Evolutionary conservation across 2,329 filamentous ascomycete genomes (phyloP), one percentile per base, ranked within the genome.

Genomic region (Ophiostoma pallidulum): DNA sequence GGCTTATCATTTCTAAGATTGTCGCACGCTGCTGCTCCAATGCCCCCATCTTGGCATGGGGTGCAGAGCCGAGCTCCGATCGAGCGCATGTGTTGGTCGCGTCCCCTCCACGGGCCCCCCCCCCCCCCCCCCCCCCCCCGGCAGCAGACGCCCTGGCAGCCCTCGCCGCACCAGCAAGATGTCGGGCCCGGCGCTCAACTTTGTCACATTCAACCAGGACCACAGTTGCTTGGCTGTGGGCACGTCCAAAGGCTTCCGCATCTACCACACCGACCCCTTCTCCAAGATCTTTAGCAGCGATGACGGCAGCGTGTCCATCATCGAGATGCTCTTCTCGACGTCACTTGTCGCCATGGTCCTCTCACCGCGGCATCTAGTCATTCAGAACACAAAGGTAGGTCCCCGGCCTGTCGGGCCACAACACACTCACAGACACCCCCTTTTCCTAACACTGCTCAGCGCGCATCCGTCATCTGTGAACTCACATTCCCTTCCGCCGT

Each of bases 181-280:
- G 82, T 69, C 81, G 54, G 74, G 62, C 54, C 82, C 84, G 64
- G 71, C 80, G 41, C 88, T 97, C 72, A 98, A 98, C 68, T 98
- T 94, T 69, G 88, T 98, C 60, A 96, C 91, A 36, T 98, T 97
- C 69, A 98, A 98, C 68, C 92, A 98, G 73, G 92, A 98, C 73
- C 89, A 95, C 72, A 94, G 86, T 75, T 91, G 91, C 66, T 76
- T 98, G 55, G 91, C 91, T 70, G 90, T 98, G 58, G 91, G 88
- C 52, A 97, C 92, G 52, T 87, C 87, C 37, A 89, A 85, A 67
- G 92, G 92, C 53, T 96, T 97, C 65, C 86, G 90, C 56, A 91
- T 96, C 61, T 98, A 95, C 68, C 91, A 89, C 56, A 97, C 91
- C 55, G 92, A 97, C 57, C 91, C 92, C 0, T 98, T 97, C 65